Evolutionary conservation across 768 basidiomycete species (phyloP).

Genomic region (Amanita fuliginea): DNA sequence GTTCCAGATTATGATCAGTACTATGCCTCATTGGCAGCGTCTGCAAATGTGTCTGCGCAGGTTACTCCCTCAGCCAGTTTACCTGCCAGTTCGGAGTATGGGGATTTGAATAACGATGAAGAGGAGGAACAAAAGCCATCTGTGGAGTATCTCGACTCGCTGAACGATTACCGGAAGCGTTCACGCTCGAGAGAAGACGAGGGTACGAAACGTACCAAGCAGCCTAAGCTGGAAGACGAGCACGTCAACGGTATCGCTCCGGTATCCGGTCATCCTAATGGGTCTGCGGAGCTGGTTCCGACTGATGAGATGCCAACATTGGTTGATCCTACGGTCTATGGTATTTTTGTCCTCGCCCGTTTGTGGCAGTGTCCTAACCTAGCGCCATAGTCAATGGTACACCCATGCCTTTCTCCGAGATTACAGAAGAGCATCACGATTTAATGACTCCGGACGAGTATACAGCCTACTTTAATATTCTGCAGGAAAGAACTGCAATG

Average conservation of each 20-base stretch:
- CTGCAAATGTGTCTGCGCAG: constrained; percentile 37
- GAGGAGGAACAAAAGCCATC: constrained; percentile 64
- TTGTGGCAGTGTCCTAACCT: neutral
- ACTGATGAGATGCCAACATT: constrained; percentile 15
- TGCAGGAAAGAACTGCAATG: constrained; percentile 31
- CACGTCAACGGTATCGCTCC: constrained; percentile 13
- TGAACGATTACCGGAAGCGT: constrained; percentile 67
- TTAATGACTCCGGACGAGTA: constrained; percentile 93
- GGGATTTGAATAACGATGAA: constrained; percentile 43
- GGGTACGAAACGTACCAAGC: constrained; percentile 31
- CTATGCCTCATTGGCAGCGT: constrained; percentile 68
- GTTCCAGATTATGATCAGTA: constrained; percentile 68
- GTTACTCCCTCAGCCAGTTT: constrained; percentile 51
- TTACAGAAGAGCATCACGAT: constrained; percentile 90
- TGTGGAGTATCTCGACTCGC: constrained; percentile 52
- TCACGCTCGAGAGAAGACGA: constrained; percentile 59
- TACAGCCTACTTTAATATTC: constrained; percentile 64
- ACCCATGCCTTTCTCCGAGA: constrained; percentile 60
- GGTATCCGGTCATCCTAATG: constrained; percentile 9
- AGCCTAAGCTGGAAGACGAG: constrained; percentile 25
- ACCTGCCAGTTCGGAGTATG: constrained; percentile 32
- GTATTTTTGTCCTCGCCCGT: constrained; percentile 25
- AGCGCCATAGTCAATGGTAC: constrained; percentile 54
- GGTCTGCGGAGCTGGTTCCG: constrained; percentile 11
- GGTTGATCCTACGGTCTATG: constrained; percentile 61